Conservation (phyloP, 2,329 filamentous ascomycete species). For the Coniochaeta ligniaria region DNA sequence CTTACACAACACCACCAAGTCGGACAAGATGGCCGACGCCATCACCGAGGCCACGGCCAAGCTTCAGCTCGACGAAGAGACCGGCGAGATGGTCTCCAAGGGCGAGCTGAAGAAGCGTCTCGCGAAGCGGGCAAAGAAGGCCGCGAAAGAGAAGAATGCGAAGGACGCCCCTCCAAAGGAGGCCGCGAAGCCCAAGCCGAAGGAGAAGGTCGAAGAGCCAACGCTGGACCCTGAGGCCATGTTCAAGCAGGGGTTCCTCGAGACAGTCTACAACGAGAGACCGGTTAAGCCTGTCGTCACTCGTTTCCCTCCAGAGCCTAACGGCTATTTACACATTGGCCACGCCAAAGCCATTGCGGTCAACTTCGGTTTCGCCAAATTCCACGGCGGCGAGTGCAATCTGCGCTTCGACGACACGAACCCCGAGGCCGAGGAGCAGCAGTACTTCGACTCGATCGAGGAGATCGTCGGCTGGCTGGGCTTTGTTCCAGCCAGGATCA, state of each 20-base stretch:
- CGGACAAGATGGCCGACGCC: constrained; percentile 35
- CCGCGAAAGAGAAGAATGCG: constrained; percentile 38
- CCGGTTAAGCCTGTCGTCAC: constrained; percentile 57
- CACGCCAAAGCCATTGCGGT: constrained; percentile 84
- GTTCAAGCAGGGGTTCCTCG: constrained; percentile 74
- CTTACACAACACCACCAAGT: not conserved
- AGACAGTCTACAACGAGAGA: constrained; percentile 63
- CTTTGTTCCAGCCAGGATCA: constrained; percentile 39
- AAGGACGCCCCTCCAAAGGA: constrained; percentile 30
- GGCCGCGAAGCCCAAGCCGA: constrained; percentile 19
- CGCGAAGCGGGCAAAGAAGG: constrained; percentile 52
- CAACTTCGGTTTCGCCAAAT: constrained; percentile 90
- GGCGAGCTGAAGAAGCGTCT: constrained; percentile 55
- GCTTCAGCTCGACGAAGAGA: constrained; percentile 55
- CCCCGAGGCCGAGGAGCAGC: constrained; percentile 84
- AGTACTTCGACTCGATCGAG: constrained; percentile 82
- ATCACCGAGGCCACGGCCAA: constrained; percentile 43
- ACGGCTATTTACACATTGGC: constrained; percentile 62
- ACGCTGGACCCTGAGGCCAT: constrained; percentile 55
- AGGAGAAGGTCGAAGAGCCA: constrained; percentile 35
- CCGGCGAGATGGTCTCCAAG: constrained; percentile 60
- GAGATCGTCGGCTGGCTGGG: constrained; percentile 83
- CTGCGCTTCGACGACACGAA: constrained; percentile 92
- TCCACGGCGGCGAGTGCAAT: constrained; percentile 60
- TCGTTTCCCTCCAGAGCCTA: constrained; percentile 80